A percentile compares a stretch with the other conserved stretches of the same genome.
Evolutionary conservation across 1,284 basidiomycete species (phyloP).

Genomic region (Bondarzewia mesenterica): DNA sequence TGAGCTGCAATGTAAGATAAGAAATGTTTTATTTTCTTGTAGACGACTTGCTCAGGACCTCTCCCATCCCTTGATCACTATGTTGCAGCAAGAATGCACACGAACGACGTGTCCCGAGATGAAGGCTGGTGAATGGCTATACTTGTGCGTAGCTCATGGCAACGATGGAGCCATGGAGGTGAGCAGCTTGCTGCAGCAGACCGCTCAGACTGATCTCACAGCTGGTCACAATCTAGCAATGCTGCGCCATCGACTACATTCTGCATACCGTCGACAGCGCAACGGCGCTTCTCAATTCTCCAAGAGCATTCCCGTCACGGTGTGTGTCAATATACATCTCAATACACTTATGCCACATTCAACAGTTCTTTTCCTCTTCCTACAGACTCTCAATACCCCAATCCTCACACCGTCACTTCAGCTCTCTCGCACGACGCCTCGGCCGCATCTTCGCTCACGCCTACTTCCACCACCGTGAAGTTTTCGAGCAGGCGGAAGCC

Average conservation of each 20-base stretch:
- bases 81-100: conserved; percentile 80
- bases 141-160: conserved; percentile 90
- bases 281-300: conserved; percentile 87
- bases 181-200: conserved; percentile 12
- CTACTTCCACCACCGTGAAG: conserved; percentile 89
- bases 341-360: not conserved
- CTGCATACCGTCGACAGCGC: conserved; percentile 92
- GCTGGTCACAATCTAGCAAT: conserved; percentile 50
- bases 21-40: not conserved
- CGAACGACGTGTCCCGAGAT: conserved; percentile 85
- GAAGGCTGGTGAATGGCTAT: conserved; percentile 97
- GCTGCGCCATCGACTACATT: conserved; percentile 97
- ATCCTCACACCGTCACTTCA: conserved; percentile 81
- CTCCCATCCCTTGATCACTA: conserved; percentile 82
- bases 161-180: conserved; percentile 73
- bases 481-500: conserved; percentile 84
- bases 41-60: conserved; percentile 92
- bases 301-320: conserved; percentile 87
- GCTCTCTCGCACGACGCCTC: conserved; percentile 79
- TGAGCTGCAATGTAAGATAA: conserved; percentile 4
- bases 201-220: not conserved
- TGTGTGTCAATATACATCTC: conserved; percentile 28
- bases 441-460: conserved; percentile 95
- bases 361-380: not conserved
- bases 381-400: conserved; percentile 70